A percentile compares a stretch with the other conserved stretches of the same genome.
Conservation (phyloP, 495 filamentous ascomycete species). For the Extremus antarcticus region DNA sequence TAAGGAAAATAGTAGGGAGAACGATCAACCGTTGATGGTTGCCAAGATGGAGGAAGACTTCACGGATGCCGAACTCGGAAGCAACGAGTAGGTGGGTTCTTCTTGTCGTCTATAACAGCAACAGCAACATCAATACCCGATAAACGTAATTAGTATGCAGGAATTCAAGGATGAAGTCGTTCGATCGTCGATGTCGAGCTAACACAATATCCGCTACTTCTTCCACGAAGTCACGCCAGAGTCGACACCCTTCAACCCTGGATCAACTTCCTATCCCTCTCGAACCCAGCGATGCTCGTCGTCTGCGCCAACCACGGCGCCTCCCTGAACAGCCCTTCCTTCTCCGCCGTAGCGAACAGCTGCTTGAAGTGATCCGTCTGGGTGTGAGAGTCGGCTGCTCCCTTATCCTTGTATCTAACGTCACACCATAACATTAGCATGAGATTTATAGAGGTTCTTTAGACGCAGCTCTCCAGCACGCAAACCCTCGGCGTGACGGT, state of each 20-base stretch:
- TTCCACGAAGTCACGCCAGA: too few species aligned
- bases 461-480: too few species aligned
- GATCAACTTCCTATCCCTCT: constrained; percentile 7
- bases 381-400: constrained; percentile 2
- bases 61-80: not conserved
- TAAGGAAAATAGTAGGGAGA: not conserved
- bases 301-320: constrained; percentile 7
- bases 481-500: too few species aligned
- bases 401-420: constrained; percentile 10
- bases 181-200: too few species aligned
- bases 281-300: constrained; percentile 2
- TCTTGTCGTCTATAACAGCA: too few species aligned
- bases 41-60: not conserved
- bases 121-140: too few species aligned
- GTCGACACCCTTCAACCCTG: not conserved
- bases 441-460: too few species aligned
- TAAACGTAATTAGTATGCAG: too few species aligned
- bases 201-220: too few species aligned
- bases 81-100: too few species aligned
- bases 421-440: too few species aligned
- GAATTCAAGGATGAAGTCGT: too few species aligned
- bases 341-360: constrained; percentile 1
- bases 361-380: constrained; percentile 4
- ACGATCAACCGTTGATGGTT: not conserved
- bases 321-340: constrained; percentile 2